Percentiles rank a stretch among this genome's conserved stretches.
phyloP scores from a whole-genome alignment of 1,139 yeast genomes.

The Blastobotrys buckinghamii region DNA sequence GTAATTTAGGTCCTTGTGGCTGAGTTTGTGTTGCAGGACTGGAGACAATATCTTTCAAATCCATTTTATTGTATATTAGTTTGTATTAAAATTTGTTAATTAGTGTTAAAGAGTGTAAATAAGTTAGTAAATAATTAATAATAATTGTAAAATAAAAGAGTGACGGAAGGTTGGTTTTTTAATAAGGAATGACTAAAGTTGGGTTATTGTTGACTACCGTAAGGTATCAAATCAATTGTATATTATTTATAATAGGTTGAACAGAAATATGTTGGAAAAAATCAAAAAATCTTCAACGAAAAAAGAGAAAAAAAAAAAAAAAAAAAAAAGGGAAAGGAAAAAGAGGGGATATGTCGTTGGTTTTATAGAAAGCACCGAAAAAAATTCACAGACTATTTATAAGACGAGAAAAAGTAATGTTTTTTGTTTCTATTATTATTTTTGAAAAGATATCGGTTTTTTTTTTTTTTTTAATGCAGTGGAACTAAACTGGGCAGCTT shows the following conservation, averaged over 20 bases:
- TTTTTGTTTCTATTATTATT: neutral
- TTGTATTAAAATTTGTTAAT: neutral
- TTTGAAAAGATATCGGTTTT: neutral
- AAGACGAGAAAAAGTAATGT: no score
- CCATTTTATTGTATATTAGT: constrained; percentile 7
- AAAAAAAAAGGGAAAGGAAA: constrained; percentile 1
- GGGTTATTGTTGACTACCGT: neutral
- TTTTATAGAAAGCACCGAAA: constrained; percentile 2
- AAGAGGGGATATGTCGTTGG: constrained; percentile 5
- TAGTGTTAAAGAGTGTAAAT: neutral
- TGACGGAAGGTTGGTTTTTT: neutral
- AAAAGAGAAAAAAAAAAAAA: constrained; percentile 6
- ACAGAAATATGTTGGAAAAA: neutral
- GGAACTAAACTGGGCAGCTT: neutral
- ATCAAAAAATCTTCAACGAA: neutral
- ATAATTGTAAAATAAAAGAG: neutral
- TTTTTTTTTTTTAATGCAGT: no score
- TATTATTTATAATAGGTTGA: neutral
- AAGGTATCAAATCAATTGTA: neutral
- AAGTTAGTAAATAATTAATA: neutral
- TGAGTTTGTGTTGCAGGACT: neutral
- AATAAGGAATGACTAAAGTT: constrained; percentile 10
- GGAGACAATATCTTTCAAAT: constrained; percentile 16
- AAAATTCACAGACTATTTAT: no score
- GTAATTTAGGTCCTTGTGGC: neutral